These are phyloP conservation scores for Cladosporium sp. DNA, from an alignment of 2,329 filamentous ascomycete species.

Conservation along the genomic window DNA sequence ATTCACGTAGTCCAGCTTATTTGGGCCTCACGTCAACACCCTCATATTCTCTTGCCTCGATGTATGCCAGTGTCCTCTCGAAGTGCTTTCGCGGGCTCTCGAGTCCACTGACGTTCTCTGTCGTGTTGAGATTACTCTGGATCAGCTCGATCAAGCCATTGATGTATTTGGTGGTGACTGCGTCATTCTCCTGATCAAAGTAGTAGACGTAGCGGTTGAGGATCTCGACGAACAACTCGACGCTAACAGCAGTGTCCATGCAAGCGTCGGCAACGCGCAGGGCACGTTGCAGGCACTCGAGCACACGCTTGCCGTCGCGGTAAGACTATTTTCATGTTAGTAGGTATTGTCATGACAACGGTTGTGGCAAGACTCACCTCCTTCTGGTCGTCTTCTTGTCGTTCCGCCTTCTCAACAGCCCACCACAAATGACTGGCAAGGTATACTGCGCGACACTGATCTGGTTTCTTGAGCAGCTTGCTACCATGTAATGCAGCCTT, in stretches of 20 bases:
- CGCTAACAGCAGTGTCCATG: conserved; percentile 96
- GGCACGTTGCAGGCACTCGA: conserved; percentile 92
- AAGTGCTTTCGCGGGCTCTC: conserved; percentile 94
- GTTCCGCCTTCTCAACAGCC: conserved; percentile 82
- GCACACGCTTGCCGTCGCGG: conserved; percentile 91
- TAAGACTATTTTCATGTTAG: conserved; percentile 64
- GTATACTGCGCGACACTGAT: conserved; percentile 95
- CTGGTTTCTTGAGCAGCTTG: conserved; percentile 94
- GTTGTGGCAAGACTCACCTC: conserved; percentile 20
- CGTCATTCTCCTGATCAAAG: conserved; percentile 98
- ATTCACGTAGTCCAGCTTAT: conserved; percentile 1
- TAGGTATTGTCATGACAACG: neutral
- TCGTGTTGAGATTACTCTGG: conserved; percentile 83
- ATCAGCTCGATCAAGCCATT: conserved; percentile 98
- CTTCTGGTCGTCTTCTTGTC: conserved; percentile 50
- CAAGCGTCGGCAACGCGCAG: conserved; percentile 95
- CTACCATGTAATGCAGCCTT: conserved; percentile 96
- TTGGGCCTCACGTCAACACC: conserved; percentile 72
- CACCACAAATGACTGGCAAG: conserved; percentile 97
- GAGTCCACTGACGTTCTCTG: conserved; percentile 71
- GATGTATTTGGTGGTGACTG: conserved; percentile 95
- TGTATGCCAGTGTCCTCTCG: conserved; percentile 90
- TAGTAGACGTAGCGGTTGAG: conserved; percentile 98
- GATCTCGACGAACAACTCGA: conserved; percentile 98
- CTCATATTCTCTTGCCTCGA: conserved; percentile 85